Percentiles rank a stretch among this genome's conserved stretches.
These are phyloP conservation scores for Bremia lactucae DNA, from an alignment of 352 stramenopile genomes.

Conservation along the genomic window DNA sequence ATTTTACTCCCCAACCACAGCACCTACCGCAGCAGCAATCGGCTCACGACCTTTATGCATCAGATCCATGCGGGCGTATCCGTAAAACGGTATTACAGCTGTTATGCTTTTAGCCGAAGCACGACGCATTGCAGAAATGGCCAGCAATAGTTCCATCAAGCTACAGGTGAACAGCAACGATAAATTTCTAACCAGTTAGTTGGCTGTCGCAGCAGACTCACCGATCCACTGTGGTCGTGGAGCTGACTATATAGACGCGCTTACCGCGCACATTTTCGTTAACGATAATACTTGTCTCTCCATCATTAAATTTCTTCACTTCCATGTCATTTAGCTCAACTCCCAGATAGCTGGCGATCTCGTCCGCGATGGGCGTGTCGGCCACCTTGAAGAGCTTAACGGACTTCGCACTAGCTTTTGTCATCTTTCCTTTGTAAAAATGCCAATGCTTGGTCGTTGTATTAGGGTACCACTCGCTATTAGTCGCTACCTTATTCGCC, in stretches of 20 bases:
- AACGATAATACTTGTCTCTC: constrained; percentile 68
- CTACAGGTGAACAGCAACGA: constrained; percentile 13
- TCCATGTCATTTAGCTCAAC: constrained; percentile 73
- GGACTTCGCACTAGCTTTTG: constrained; percentile 64
- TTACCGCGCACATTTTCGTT: constrained; percentile 72
- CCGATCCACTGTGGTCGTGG: constrained; percentile 79
- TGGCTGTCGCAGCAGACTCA: constrained; percentile 12
- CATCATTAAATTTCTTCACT: constrained; percentile 76
- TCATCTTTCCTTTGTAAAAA: constrained; percentile 84
- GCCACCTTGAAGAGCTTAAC: constrained; percentile 86
- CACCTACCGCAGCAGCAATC: constrained; percentile 55
- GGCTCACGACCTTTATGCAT: constrained; percentile 79
- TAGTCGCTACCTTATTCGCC: constrained; percentile 7
- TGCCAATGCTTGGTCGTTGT: constrained; percentile 83
- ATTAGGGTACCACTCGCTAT: constrained; percentile 58
- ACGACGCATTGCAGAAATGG: constrained; percentile 74
- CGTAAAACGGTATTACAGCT: constrained; percentile 82
- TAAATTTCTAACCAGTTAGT: not conserved
- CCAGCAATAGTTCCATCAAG: constrained; percentile 77
- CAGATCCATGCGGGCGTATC: constrained; percentile 77
- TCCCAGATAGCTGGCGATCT: constrained; percentile 74
- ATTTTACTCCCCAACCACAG: not conserved
- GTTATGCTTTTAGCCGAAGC: constrained; percentile 82
- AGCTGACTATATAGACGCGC: constrained; percentile 81
- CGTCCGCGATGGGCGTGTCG: constrained; percentile 77